A percentile compares a stretch with the other conserved stretches of the same genome.
These are phyloP conservation scores for Pseudonitzschia multiseries DNA, from an alignment of 108 stramenopile genomes.

Conservation along the genomic window DNA sequence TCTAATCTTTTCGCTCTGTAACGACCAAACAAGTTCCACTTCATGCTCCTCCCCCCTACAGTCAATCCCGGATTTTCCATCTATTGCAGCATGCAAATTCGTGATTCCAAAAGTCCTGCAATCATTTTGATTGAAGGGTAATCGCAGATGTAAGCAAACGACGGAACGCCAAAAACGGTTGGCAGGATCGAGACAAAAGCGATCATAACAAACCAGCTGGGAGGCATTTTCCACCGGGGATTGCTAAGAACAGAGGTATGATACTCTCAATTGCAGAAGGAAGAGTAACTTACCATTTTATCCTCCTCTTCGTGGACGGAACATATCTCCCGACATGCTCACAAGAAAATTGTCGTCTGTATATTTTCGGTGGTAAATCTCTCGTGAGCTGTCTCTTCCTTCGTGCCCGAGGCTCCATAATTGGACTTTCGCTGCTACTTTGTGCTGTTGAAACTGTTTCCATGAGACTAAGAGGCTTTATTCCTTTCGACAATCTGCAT, in stretches of 20 bases:
- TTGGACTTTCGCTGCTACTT: not conserved
- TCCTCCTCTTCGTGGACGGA: constrained; percentile 29
- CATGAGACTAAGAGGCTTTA: too few species aligned
- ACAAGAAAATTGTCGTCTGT: constrained; percentile 31
- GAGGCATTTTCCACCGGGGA: not conserved
- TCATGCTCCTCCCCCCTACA: constrained; percentile 51
- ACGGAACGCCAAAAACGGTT: not conserved
- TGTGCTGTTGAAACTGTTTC: too few species aligned
- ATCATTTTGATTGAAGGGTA: not conserved
- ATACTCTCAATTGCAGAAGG: not conserved
- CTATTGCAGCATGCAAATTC: constrained; percentile 12
- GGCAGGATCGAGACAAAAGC: too few species aligned
- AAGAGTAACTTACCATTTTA: constrained; percentile 30
- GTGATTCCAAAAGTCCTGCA: constrained; percentile 41
- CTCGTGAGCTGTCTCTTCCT: constrained; percentile 10
- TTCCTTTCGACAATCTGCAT: too few species aligned
- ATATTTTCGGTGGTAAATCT: constrained; percentile 12
- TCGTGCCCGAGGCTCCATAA: not conserved
- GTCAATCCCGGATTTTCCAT: constrained; percentile 23
- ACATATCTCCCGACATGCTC: constrained; percentile 24
- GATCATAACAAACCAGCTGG: too few species aligned
- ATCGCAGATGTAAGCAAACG: not conserved
- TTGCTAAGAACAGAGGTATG: not conserved
- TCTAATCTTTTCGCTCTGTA: constrained; percentile 42
- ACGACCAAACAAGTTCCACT: constrained; percentile 50